Percentiles rank a stretch among this genome's conserved stretches.
phyloP scores from a whole-genome alignment of 2,329 filamentous ascomycete species.

The Beauveria brongniartii region DNA sequence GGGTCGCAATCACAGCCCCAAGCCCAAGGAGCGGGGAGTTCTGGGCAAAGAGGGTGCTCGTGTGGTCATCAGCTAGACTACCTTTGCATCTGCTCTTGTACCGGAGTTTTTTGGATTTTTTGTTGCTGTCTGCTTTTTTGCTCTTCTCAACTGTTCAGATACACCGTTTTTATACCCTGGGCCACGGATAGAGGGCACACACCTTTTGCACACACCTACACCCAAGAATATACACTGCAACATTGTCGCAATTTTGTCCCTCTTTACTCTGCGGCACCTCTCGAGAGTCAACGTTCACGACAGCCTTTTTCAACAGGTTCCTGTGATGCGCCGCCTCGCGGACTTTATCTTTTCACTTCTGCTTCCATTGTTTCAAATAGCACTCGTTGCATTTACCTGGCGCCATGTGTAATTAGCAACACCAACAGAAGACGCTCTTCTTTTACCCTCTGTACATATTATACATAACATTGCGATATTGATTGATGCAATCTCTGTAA shows the following conservation, averaged over 20 bases:
- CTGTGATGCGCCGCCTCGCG: background rate
- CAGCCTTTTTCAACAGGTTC: background rate
- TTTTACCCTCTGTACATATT: background rate
- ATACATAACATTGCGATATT: conserved; percentile 3
- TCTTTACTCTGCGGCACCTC: background rate
- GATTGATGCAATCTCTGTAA: background rate
- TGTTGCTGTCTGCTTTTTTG: background rate
- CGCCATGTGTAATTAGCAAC: background rate
- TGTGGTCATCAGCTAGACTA: conserved; percentile 59
- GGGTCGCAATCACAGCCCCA: conserved; percentile 83
- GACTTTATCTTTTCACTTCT: background rate
- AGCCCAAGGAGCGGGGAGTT: conserved; percentile 88
- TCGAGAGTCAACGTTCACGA: background rate
- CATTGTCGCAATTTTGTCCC: too few relatives aligned
- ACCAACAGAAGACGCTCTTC: background rate
- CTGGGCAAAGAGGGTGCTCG: conserved; percentile 90
- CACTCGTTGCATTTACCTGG: background rate
- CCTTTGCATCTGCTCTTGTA: background rate
- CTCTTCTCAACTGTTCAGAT: background rate
- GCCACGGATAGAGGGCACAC: conserved; percentile 4
- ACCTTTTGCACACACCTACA: background rate
- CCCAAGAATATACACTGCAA: background rate
- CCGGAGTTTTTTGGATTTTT: background rate
- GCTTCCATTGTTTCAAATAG: background rate
- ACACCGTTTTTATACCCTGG: conserved; percentile 9